Base-by-base conservation (phyloP, 495 filamentous ascomycete genomes). In the Lentithecium fluviatile region DNA sequence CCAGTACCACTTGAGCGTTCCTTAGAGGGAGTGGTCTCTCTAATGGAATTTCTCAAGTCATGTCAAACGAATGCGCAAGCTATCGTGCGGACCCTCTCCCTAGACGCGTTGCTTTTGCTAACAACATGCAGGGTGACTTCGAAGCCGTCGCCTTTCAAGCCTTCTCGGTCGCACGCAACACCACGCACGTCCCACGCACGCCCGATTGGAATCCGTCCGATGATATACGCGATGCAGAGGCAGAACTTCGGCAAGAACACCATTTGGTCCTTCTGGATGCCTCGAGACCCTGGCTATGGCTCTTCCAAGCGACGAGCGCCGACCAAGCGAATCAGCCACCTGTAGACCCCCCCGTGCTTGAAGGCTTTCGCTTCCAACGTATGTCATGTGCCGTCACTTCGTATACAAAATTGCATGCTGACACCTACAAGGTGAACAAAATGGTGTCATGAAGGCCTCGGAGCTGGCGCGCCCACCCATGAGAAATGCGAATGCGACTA, bases 41-140 rank as follows among this genome's bases (percentile, higher is more conserved):
- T 56, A 60, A 72, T 73, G 67, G 72, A 74, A 60, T 74, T 73
- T 65, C 52, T 74, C 48, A 74, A 70, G 57, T 53, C 65, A 32
- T 74, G 72, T 52, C 56, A 53, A 21, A 74, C 72, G 17, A 74
- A 72, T 63, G 67, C 70, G 45, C 69, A 66, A 56, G 54, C 60
- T 53, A 62, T 70, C 29, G 69, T 69, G 56, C 42, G 65, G 58
- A 20, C 19, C 8, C 37, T 29, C 24, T 0, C 15, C 21, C 32
- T 10, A 3, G 32, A 12, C 34, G 34, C 23, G 17, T 32, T n/a
- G 6, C 20, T 25, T 36, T 2, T 45, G 24, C 56, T 60, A 40
- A 60, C 56, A 24, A 19, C n/a, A n/a, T 20, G 0, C 45, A 69
- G 66, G 66, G 60, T 56, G 65, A 64, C 23, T 68, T 68, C 56